phyloP scores from a whole-genome alignment of 2,329 filamentous ascomycete species.

The Colletotrichum limetticola region DNA sequence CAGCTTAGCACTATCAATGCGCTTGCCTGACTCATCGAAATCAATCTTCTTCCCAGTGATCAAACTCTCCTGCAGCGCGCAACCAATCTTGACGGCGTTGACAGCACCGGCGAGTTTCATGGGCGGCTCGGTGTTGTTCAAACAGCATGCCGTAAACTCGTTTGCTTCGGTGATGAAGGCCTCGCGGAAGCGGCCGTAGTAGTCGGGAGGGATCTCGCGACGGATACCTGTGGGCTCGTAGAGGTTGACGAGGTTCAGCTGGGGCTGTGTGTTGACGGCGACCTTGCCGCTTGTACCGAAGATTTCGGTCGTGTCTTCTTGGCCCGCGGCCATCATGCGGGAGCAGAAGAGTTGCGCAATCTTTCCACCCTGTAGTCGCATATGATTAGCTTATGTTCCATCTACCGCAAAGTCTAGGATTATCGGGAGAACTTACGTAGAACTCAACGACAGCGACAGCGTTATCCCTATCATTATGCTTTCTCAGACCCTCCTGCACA shows the following conservation, averaged over 20 bases:
- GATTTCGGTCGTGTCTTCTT: conserved; percentile 75
- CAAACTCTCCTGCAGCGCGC: conserved; percentile 67
- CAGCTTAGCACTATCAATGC: conserved; percentile 52
- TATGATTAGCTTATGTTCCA: neutral
- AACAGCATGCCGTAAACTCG: conserved; percentile 69
- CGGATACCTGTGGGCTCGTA: conserved; percentile 64
- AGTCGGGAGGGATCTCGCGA: conserved; percentile 68
- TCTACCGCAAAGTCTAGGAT: too few species aligned
- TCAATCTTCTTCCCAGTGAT: conserved; percentile 65
- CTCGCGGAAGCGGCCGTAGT: conserved; percentile 71
- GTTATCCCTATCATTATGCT: conserved; percentile 46
- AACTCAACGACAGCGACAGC: conserved; percentile 71
- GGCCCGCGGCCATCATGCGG: conserved; percentile 75
- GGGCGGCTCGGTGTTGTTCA: conserved; percentile 66
- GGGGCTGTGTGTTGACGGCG: conserved; percentile 68
- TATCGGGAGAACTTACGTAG: conserved; percentile 16
- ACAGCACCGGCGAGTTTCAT: conserved; percentile 68
- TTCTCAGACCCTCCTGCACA: conserved; percentile 45
- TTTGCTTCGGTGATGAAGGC: conserved; percentile 72
- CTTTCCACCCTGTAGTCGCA: conserved; percentile 56
- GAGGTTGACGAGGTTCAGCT: conserved; percentile 64
- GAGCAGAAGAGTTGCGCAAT: conserved; percentile 73
- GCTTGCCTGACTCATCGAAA: conserved; percentile 64
- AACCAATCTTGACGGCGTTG: conserved; percentile 69
- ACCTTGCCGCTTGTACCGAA: conserved; percentile 75